A percentile compares a stretch with the other conserved stretches of the same genome.
phyloP scores from a whole-genome alignment of 78 protist species.

The Tieghemostelium lacteum region DNA sequence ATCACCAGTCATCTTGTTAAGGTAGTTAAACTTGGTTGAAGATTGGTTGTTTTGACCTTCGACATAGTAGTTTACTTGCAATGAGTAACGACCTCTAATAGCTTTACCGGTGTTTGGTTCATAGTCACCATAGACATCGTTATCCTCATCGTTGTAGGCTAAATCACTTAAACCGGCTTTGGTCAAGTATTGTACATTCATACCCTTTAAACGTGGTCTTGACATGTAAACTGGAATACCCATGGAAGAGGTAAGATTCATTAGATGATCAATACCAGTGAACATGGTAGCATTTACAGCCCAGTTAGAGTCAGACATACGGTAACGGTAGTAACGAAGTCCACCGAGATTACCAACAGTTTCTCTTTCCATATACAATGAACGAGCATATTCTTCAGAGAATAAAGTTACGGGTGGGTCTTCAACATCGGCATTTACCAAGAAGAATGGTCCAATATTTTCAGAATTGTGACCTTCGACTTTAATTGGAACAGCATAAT shows the following conservation, averaged over 20 bases:
- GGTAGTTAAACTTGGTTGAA: not conserved
- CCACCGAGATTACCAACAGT: constrained; percentile 15
- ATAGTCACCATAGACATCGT: constrained; percentile 49
- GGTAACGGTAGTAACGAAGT: constrained; percentile 48
- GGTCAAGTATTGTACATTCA: constrained; percentile 20
- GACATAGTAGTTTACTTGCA: constrained; percentile 48
- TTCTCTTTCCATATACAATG: constrained; percentile 13
- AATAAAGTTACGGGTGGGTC: constrained; percentile 18
- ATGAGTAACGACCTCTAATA: constrained; percentile 62
- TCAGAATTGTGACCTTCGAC: constrained; percentile 43
- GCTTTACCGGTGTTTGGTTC: constrained; percentile 77
- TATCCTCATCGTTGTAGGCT: constrained; percentile 3
- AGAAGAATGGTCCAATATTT: constrained; percentile 40
- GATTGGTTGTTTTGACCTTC: constrained; percentile 9
- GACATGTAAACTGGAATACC: constrained; percentile 42
- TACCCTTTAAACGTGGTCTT: constrained; percentile 62
- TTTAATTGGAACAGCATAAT: not conserved
- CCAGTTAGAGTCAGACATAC: constrained; percentile 2
- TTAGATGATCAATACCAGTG: constrained; percentile 13
- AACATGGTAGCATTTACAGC: not conserved
- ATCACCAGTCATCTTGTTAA: not conserved
- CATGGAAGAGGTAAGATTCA: constrained; percentile 8
- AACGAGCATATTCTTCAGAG: constrained; percentile 38
- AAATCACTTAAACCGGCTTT: constrained; percentile 45
- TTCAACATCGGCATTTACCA: too few relatives aligned